Evolutionary conservation across 1,284 basidiomycete species (phyloP).

Genomic region (Cryptococcus sp.): DNA sequence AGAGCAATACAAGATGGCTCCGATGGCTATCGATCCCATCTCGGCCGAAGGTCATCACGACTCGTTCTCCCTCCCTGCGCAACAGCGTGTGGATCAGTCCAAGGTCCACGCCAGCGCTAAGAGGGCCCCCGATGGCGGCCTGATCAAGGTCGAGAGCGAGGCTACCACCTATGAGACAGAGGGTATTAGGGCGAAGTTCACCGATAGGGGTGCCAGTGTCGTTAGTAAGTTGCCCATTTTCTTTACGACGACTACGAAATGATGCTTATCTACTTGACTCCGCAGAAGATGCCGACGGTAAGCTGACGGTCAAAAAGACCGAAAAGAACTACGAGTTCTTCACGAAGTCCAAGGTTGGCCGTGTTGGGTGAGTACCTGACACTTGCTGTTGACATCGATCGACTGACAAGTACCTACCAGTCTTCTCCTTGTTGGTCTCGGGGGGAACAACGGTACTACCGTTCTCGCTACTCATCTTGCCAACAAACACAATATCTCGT

Average conservation of each 20-base stretch:
- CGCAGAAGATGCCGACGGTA: conserved; percentile 61
- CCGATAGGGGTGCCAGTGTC: conserved; percentile 79
- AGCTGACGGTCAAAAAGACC: conserved; percentile 70
- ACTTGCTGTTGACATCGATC: not conserved
- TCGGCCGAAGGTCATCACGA: conserved; percentile 36
- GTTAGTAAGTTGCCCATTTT: conserved; percentile 42
- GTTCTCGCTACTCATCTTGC: conserved; percentile 93
- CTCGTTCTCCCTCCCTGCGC: conserved; percentile 60
- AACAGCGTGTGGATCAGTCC: conserved; percentile 59
- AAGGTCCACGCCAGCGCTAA: conserved; percentile 79
- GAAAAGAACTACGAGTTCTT: conserved; percentile 84
- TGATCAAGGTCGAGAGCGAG: conserved; percentile 79
- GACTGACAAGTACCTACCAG: conserved; percentile 55
- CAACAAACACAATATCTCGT: conserved; percentile 91
- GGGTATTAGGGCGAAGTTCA: conserved; percentile 75
- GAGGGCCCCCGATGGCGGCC: conserved; percentile 61
- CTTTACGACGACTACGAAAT: not conserved
- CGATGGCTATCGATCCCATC: conserved; percentile 45
- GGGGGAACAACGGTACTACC: conserved; percentile 97
- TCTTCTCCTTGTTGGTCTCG: conserved; percentile 93
- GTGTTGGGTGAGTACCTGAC: conserved; percentile 74
- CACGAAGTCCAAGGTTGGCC: conserved; percentile 81
- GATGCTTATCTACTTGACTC: not conserved
- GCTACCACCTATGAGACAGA: conserved; percentile 78
- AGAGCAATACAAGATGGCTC: conserved; percentile 44